Evolutionary conservation across 495 filamentous ascomycete genomes (phyloP).

Genomic region (Daldinia bambusicola): DNA sequence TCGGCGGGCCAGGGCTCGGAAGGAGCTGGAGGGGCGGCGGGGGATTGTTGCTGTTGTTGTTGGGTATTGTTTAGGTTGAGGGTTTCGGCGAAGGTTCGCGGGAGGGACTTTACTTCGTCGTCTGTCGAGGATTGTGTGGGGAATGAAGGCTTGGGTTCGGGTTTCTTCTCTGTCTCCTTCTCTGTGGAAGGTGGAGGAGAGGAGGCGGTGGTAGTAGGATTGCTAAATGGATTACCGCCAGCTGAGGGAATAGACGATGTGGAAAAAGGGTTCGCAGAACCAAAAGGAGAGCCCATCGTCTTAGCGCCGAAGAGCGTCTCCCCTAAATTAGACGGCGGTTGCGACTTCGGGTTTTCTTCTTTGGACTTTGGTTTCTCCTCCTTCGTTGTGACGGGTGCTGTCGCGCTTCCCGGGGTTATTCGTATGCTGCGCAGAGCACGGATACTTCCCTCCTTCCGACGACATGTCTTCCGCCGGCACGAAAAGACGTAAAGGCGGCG

Average conservation of each 20-base stretch:
- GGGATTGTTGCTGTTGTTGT: not conserved
- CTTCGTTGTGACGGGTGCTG: constrained; percentile 43
- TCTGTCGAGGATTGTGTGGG: constrained; percentile 40
- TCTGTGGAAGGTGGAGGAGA: constrained; percentile 19
- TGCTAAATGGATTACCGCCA: constrained; percentile 46
- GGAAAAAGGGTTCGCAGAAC: constrained; percentile 52
- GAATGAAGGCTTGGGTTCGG: constrained; percentile 31
- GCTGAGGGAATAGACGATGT: constrained; percentile 22
- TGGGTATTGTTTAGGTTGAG: constrained; percentile 61
- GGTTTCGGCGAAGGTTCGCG: constrained; percentile 75
- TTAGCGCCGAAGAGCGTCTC: constrained; percentile 66
- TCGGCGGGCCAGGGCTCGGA: constrained; percentile 79
- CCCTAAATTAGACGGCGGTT: constrained; percentile 61
- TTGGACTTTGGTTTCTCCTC: constrained; percentile 51
- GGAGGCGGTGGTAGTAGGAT: constrained; percentile 12
- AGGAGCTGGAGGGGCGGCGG: constrained; percentile 52
- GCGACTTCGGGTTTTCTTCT: constrained; percentile 46
- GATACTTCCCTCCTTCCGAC: constrained; percentile 82
- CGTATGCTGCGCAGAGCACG: constrained; percentile 74
- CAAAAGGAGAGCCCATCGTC: constrained; percentile 49
- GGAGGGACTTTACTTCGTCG: constrained; percentile 56
- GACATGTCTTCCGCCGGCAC: constrained; percentile 81
- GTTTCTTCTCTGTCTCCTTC: constrained; percentile 46
- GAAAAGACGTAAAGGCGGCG: constrained; percentile 84
- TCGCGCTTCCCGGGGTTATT: constrained; percentile 47